Conservation (phyloP, 768 basidiomycete species). For the Lactarius indigo region DNA sequence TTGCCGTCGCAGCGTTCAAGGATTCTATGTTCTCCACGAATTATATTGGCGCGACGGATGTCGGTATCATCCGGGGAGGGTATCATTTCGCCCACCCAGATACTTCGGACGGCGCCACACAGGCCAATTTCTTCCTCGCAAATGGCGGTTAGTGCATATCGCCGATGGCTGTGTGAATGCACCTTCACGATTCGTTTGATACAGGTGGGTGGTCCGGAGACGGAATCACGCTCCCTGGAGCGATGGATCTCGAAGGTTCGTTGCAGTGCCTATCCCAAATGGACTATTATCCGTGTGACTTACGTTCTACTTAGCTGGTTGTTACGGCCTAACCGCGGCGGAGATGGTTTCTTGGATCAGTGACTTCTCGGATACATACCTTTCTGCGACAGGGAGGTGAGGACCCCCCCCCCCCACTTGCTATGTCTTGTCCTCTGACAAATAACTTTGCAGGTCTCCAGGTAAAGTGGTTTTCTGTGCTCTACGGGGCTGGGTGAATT, state of each 20-base stretch:
- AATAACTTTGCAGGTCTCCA: slow-evolving; percentile 35
- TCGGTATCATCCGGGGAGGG: slow-evolving; percentile 54
- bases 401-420: neutral
- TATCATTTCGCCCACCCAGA: slow-evolving; percentile 64
- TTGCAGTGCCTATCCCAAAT: neutral
- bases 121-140: slow-evolving; percentile 56
- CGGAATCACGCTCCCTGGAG: slow-evolving; percentile 60
- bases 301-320: slow-evolving; percentile 33
- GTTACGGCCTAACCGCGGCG: slow-evolving; percentile 51
- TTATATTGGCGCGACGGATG: slow-evolving; percentile 55
- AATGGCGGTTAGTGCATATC: slow-evolving; percentile 27
- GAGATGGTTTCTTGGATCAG: slow-evolving; percentile 60
- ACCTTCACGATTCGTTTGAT: neutral
- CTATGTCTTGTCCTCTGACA: neutral
- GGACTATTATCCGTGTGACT: neutral
- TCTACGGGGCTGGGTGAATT: neutral
- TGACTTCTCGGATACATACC: slow-evolving; percentile 60
- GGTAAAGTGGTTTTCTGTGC: slow-evolving; percentile 30
- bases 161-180: neutral
- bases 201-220: slow-evolving; percentile 54
- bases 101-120: slow-evolving; percentile 52
- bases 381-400: slow-evolving; percentile 46
- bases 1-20: slow-evolving; percentile 31
- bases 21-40: slow-evolving; percentile 46
- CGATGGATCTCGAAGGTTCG: slow-evolving; percentile 61